Evolutionary conservation across 106 monocot species (phyloP).

Genomic region (Allium fistulosum): DNA sequence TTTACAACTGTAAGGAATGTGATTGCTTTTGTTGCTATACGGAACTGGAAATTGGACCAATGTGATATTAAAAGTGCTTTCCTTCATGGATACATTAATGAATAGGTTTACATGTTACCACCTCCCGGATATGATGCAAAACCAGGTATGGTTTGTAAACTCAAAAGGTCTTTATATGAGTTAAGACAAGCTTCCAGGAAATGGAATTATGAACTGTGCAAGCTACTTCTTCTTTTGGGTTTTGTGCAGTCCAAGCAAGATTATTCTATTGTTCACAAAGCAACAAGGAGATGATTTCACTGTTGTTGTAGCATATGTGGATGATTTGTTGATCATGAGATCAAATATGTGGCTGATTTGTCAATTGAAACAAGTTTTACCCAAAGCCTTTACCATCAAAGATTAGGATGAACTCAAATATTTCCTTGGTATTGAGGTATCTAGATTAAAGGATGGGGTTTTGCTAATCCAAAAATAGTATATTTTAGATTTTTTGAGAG

Average conservation of each 20-base stretch:
- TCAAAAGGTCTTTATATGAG: not conserved
- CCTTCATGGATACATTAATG: not conserved
- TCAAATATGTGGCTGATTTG: not conserved
- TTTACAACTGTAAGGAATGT: not conserved
- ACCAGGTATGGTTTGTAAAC: not conserved
- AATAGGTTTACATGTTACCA: not conserved
- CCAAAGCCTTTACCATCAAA: not conserved
- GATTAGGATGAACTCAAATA: not conserved
- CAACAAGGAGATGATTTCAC: not conserved
- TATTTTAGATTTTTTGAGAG: not conserved
- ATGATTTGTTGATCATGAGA: not conserved
- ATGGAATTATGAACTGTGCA: not conserved
- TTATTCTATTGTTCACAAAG: not conserved
- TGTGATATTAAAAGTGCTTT: not conserved
- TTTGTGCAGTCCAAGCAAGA: not conserved
- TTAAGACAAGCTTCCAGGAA: not conserved
- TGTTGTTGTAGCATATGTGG: not conserved
- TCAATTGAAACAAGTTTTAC: not conserved
- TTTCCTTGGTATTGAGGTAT: not conserved
- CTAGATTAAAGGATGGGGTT: not conserved
- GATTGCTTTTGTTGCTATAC: not conserved
- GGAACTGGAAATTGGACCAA: not conserved
- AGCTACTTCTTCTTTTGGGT: not conserved
- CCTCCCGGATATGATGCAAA: not conserved
- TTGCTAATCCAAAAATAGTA: not conserved